phyloP scores from a whole-genome alignment of 2,329 filamentous ascomycete species.

The Sporothrix pseudoabietina region DNA sequence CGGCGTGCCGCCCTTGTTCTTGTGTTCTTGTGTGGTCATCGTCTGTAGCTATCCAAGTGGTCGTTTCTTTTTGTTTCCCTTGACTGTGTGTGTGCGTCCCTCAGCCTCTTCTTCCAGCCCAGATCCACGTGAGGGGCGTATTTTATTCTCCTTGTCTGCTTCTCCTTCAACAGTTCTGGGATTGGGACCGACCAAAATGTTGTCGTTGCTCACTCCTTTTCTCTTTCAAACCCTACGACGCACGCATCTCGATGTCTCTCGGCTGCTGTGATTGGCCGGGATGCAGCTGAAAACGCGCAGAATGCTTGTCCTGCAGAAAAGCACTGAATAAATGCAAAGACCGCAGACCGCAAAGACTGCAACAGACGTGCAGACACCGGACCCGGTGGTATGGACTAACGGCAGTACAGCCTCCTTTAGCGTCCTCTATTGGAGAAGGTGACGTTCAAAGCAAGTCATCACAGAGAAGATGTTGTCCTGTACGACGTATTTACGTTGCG shows the following conservation, averaged over 20 bases:
- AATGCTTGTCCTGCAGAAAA: background rate
- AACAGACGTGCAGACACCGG: background rate
- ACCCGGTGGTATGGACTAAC: constrained; percentile 20
- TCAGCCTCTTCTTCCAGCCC: constrained; percentile 18
- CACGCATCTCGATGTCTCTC: constrained; percentile 20
- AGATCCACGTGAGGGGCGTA: constrained; percentile 10
- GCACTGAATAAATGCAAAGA: background rate
- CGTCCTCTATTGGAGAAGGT: background rate
- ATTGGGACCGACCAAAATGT: background rate
- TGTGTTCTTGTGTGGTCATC: background rate
- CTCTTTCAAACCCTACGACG: background rate
- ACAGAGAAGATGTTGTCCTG: background rate
- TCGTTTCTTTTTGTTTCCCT: background rate
- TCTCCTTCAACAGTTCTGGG: background rate
- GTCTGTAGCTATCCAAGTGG: constrained; percentile 15
- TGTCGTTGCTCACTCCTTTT: background rate
- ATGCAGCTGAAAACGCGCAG: constrained; percentile 1
- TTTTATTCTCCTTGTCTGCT: background rate
- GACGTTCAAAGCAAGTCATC: background rate
- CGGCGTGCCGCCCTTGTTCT: background rate
- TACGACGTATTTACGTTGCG: background rate
- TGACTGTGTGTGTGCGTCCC: background rate
- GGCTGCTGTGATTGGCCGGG: constrained; percentile 2
- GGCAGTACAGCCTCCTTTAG: constrained; percentile 25
- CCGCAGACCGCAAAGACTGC: constrained; percentile 6